Conservation (phyloP, 495 filamentous ascomycete genomes). For the Hypomontagnella submonticulosa region DNA sequence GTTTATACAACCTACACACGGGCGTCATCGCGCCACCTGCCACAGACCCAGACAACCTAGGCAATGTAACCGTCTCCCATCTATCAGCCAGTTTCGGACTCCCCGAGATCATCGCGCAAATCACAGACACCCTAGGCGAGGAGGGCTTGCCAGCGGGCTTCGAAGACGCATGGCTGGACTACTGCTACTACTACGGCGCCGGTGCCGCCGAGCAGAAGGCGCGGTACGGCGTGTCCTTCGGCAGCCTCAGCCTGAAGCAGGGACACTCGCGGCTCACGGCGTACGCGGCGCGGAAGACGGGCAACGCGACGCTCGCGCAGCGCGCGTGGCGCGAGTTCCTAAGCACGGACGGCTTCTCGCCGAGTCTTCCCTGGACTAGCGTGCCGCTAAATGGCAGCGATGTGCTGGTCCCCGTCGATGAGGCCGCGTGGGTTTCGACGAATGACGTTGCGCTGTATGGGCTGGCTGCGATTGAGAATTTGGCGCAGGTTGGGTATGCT, state of each 20-base stretch:
- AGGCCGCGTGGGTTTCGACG: conserved; percentile 56
- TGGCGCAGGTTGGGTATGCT: conserved; percentile 52
- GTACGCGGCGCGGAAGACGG: conserved; percentile 49
- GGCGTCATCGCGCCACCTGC: conserved; percentile 54
- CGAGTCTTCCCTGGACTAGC: conserved; percentile 47
- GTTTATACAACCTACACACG: conserved; percentile 55
- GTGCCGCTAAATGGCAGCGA: conserved; percentile 48
- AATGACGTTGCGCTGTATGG: conserved; percentile 60
- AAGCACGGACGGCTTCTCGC: conserved; percentile 51
- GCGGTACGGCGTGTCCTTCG: conserved; percentile 57
- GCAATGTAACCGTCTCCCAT: conserved; percentile 55
- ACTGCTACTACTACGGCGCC: conserved; percentile 57
- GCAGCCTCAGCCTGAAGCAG: conserved; percentile 51
- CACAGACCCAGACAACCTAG: conserved; percentile 54
- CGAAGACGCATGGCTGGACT: conserved; percentile 57
- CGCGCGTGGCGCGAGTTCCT: conserved; percentile 59
- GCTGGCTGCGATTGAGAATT: conserved; percentile 56
- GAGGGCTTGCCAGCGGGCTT: conserved; percentile 46
- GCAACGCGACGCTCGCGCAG: conserved; percentile 49
- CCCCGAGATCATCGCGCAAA: conserved; percentile 56
- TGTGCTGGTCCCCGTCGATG: conserved; percentile 53
- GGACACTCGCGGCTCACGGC: conserved; percentile 60
- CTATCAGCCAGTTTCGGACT: conserved; percentile 60
- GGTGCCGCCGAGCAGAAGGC: conserved; percentile 51
- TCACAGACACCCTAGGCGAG: conserved; percentile 50